Evolutionary conservation across 306 rosid species (phyloP).

Genomic region (Hippophae rhamnoides): DNA sequence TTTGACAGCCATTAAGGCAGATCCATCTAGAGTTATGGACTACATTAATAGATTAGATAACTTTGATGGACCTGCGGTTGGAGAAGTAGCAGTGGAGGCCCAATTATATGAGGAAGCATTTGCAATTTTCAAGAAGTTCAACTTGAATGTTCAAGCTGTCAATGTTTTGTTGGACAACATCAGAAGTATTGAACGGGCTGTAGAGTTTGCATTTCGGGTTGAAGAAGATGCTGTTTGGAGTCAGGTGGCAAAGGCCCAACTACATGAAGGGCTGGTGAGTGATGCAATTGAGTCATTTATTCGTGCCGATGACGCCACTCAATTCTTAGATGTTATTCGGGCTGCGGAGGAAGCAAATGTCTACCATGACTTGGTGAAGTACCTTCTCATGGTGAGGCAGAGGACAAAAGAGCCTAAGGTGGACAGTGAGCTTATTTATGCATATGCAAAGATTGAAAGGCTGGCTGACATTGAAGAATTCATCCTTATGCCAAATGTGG

Average conservation of each 20-base stretch:
- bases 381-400: slow-evolving; percentile 97
- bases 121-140: slow-evolving; percentile 94
- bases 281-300: slow-evolving; percentile 99
- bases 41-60: slow-evolving; percentile 87
- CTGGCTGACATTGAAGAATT: slow-evolving; percentile 93
- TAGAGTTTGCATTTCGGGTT: slow-evolving; percentile 95
- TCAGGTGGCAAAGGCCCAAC: slow-evolving; percentile 98
- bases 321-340: slow-evolving; percentile 85
- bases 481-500: slow-evolving; percentile 97
- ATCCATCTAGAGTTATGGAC: slow-evolving; percentile 98
- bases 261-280: slow-evolving; percentile 90
- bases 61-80: slow-evolving; percentile 98
- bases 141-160: slow-evolving; percentile 96
- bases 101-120: slow-evolving; percentile 85
- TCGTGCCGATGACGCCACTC: slow-evolving; percentile 89
- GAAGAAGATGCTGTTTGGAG: slow-evolving; percentile 99
- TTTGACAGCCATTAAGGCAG: slow-evolving; percentile 96
- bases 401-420: slow-evolving; percentile 92
- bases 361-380: slow-evolving; percentile 87
- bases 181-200: slow-evolving; percentile 88
- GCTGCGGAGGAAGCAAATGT: slow-evolving; percentile 76
- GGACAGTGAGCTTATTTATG: slow-evolving; percentile 97
- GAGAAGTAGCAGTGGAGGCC: slow-evolving; percentile 96
- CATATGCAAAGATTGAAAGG: slow-evolving; percentile 95
- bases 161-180: slow-evolving; percentile 83